phyloP scores from a whole-genome alignment of 805 yeast genomes.

The Priceomyces carsonii region DNA sequence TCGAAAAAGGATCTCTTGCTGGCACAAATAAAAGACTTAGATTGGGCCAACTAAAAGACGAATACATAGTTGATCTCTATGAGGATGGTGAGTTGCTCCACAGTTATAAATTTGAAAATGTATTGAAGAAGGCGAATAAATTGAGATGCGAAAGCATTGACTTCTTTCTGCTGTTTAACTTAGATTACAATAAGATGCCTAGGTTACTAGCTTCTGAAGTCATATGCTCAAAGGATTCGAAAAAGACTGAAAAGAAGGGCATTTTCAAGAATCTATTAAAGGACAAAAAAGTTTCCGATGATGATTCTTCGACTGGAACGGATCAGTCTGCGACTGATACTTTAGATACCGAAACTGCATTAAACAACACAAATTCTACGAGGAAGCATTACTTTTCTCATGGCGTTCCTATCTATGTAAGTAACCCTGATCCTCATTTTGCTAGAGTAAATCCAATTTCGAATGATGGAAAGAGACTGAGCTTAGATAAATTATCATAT shows the following conservation, averaged over 20 bases:
- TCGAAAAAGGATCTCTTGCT: slow-evolving; percentile 47
- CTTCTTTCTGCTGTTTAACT: slow-evolving; percentile 41
- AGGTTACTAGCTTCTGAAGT: slow-evolving; percentile 45
- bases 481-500: slow-evolving; percentile 49
- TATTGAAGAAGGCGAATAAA: slow-evolving; percentile 26
- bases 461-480: slow-evolving; percentile 41
- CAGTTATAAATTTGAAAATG: slow-evolving; percentile 24
- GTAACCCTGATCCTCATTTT: slow-evolving; percentile 51
- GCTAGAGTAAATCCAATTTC: slow-evolving; percentile 33
- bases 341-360: too few species aligned
- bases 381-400: slow-evolving; percentile 3
- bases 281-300: slow-evolving; percentile 12
- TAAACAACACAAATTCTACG: slow-evolving; percentile 16
- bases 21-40: slow-evolving; percentile 34
- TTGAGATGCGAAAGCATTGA: slow-evolving; percentile 42
- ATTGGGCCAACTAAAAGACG: slow-evolving; percentile 31
- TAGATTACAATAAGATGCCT: slow-evolving; percentile 54
- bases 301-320: slow-evolving; percentile 6
- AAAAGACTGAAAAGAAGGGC: slow-evolving; percentile 12
- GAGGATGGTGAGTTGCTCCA: slow-evolving; percentile 40
- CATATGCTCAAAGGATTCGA: slow-evolving; percentile 34
- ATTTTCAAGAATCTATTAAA: slow-evolving; percentile 28
- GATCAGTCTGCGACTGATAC: too few species aligned
- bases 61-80: slow-evolving; percentile 31
- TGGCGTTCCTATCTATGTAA: slow-evolving; percentile 18